A percentile compares a stretch with the other conserved stretches of the same genome.
Conservation (phyloP, 1,284 basidiomycete genomes). For the Psilocybe mexicana region DNA sequence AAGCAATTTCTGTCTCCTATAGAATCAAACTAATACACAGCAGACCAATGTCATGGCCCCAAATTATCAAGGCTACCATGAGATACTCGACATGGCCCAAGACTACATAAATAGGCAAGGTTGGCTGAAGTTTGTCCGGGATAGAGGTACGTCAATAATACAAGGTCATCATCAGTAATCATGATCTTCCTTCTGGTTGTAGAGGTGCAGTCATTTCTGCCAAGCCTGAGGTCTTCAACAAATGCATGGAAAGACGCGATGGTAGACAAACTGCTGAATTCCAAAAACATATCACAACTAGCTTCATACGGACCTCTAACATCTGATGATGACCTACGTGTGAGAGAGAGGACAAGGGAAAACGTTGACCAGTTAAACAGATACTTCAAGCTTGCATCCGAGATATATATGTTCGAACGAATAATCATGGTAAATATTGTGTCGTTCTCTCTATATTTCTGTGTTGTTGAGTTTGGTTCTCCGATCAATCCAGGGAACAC, state of each 20-base stretch:
- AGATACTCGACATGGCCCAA: not conserved
- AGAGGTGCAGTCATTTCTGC: no score
- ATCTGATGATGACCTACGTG: constrained; percentile 32
- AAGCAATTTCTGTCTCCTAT: not conserved
- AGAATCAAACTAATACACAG: not conserved
- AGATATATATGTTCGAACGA: constrained; percentile 26
- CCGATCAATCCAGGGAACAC: constrained; percentile 17
- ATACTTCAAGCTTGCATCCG: constrained; percentile 29
- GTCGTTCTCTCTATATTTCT: not conserved
- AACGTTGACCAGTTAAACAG: constrained; percentile 24
- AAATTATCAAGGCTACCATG: not conserved
- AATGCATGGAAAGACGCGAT: constrained; percentile 10
- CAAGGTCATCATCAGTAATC: not conserved
- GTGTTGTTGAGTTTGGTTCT: not conserved
- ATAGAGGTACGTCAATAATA: not conserved
- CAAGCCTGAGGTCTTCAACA: not conserved
- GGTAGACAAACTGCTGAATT: constrained; percentile 25
- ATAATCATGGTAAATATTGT: constrained; percentile 27
- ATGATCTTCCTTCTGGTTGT: no score
- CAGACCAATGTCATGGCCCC: not conserved
- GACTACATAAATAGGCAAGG: not conserved
- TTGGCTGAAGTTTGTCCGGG: not conserved
- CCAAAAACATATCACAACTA: constrained; percentile 15
- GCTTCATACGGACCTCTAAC: constrained; percentile 15
- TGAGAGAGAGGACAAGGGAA: constrained; percentile 30